Base-by-base conservation (phyloP, 2,329 filamentous ascomycete species). In the Aspergillus sp. region DNA sequence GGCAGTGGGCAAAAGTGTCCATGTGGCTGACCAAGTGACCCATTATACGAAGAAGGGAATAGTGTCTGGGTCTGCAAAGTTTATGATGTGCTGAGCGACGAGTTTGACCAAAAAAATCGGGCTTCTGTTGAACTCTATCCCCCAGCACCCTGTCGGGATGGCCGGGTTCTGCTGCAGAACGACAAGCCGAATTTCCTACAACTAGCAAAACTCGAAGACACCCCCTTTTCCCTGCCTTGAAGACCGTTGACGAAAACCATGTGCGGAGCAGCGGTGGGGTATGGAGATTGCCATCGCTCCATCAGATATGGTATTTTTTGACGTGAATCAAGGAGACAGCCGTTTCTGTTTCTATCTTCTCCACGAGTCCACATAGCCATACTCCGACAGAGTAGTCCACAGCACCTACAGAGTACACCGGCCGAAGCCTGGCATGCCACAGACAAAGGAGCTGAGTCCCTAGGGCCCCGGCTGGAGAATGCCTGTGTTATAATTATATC, bases 181-280 rank as follows among this genome's bases (percentile, higher is more conserved):
- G 27, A 31, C 9, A 31, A 11, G 27, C 27, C 27, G 27, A 31
- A 9, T 31, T 31, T 31, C 27, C 9, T 31, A 11, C 8, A 31
- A 31, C 9, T 31, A 31, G 27, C 27, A 31, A 31, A 31, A 31
- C 27, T 31, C 27, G 27, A 31, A 31, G 27, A 31, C 35, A 37
- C 6, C 35, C 35, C 23, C 14, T 31, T 41, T 19, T 21, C 17
- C 37, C 33, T 50, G 33, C 24, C 21, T 40, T 27, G 5, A 39
- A 50, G 40, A 27, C 37, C 12, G 17, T 27, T 14, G 35, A 37
- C 35, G 35, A 37, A 9, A 54, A 39, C 17, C 45, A 41, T 54
- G 19, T 41, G 52, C 52, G 52, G 52, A 54, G 52, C 37, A 54
- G 51, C 14, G 41, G 43, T 54, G 52, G 52, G 41, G 52, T 53